Base-by-base conservation (phyloP, 306 rosid species). In the Abrus pulchellus region DNA sequence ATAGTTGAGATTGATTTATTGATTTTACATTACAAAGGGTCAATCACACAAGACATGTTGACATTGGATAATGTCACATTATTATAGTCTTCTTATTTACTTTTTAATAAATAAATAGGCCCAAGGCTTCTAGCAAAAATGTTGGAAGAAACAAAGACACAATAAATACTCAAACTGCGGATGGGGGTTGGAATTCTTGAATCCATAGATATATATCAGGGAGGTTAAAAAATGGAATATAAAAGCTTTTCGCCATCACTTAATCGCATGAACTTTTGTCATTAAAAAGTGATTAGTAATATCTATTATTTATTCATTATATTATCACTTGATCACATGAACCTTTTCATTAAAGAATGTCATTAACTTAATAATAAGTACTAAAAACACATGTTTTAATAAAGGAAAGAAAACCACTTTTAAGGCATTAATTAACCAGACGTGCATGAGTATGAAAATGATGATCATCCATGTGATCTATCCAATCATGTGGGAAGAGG, bases 1-100 rank as follows among this genome's bases (percentile, higher is more conserved):
- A 72, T 75, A 72, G 82, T 75, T 76, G 78, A 60, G 50, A 74
- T 79, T 74, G 80, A 82, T 79, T 61, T 68, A 50, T 79, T 81
- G 86, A 84, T 73, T 77, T 77, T 76, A 80, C 87, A 45, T 64
- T 20, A 7, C 53, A 33, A 48, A 38, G 28, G 43, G 40, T 65
- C 83, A 47, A 77, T 83, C 70, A 63, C 34, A 66, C 43, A 65
- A 72, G 49, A 54, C 69, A 72, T 73, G 33, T 20, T n/a, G 9
- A 66, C 28, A 48, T 10, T 48, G 48, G 59, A 60, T 65, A 36
- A 70, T 72, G 74, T 34, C 80, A 47, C 72, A 29, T 53, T 27
- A 47, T 41, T 63, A 63, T 47, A 56, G 65, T 12, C 62, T 3
- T 68, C 27, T 0, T 67, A 0, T 28, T 30, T 13, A 5, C 53